phyloP scores from a whole-genome alignment of 805 yeast species.

The Diddensiella santjacobensis region DNA sequence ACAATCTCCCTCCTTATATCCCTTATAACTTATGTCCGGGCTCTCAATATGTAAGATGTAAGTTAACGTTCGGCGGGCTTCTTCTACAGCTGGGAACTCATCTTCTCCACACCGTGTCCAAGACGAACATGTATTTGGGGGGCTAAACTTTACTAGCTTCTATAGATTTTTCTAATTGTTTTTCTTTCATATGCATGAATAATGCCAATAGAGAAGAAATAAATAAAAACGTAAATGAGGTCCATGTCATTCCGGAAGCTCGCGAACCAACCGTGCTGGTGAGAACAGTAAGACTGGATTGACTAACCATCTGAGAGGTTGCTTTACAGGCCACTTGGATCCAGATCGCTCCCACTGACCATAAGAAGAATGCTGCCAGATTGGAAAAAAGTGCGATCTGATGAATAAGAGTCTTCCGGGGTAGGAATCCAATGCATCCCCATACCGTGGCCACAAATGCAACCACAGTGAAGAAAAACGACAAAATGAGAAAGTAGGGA shows the following conservation, averaged over 20 bases:
- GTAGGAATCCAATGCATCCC: conserved; percentile 6
- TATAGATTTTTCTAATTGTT: background rate
- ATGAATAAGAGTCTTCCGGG: conserved; percentile 7
- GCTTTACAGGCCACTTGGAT: conserved; percentile 22
- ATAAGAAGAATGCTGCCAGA: conserved; percentile 15
- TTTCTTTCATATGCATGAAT: conserved; percentile 2
- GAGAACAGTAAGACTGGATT: conserved; percentile 19
- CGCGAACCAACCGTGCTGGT: conserved; percentile 17
- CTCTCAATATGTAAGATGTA: no score
- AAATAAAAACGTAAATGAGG: conserved; percentile 20
- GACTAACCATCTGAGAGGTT: conserved; percentile 13
- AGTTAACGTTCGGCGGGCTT: no score
- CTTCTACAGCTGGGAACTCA: no score
- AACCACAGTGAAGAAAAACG: conserved; percentile 14
- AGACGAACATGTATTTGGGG: no score
- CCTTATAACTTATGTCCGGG: no score
- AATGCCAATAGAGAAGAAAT: conserved; percentile 5
- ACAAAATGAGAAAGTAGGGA: conserved; percentile 15
- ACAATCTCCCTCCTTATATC: no score
- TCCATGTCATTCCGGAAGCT: conserved; percentile 24
- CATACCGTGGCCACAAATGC: conserved; percentile 13
- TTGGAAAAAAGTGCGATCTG: conserved; percentile 2
- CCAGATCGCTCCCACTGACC: conserved; percentile 27
- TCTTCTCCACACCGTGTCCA: no score
- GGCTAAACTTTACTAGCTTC: background rate